phyloP scores from a whole-genome alignment of 2,329 filamentous ascomycete genomes.

The Aspergillus sp. region DNA sequence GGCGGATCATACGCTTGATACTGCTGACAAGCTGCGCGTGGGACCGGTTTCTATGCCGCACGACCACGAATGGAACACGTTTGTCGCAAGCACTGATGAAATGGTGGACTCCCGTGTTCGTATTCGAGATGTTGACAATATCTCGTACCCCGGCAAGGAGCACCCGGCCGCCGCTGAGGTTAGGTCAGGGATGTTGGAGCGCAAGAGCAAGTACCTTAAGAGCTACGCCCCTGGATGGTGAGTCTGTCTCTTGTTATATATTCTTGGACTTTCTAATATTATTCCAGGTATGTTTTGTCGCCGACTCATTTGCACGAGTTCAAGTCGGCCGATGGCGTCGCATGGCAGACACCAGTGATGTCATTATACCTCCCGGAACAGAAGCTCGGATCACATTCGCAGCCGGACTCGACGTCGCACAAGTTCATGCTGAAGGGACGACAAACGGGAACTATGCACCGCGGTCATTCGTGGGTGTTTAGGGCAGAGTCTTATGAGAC shows the following conservation, averaged over 20 bases:
- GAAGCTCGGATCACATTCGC: conserved; percentile 89
- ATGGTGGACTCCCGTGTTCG: conserved; percentile 84
- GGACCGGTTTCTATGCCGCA: conserved; percentile 92
- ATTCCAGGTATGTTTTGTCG: conserved; percentile 82
- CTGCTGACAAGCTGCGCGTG: conserved; percentile 76
- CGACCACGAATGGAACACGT: conserved; percentile 84
- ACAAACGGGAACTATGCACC: conserved; percentile 89
- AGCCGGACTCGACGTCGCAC: conserved; percentile 78
- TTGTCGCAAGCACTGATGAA: conserved; percentile 77
- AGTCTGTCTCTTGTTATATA: conserved; percentile 32
- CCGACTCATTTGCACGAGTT: conserved; percentile 98
- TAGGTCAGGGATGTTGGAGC: conserved; percentile 84
- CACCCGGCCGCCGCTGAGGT: conserved; percentile 83
- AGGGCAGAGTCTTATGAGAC: conserved; percentile 75
- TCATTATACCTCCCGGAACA: conserved; percentile 93
- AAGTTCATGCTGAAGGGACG: conserved; percentile 98
- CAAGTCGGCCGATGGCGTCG: conserved; percentile 91
- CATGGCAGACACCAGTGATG: conserved; percentile 85
- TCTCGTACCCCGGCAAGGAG: conserved; percentile 87
- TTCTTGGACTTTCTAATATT: conserved; percentile 11
- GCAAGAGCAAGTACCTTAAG: conserved; percentile 98
- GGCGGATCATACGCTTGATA: conserved; percentile 74
- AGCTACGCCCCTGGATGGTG: conserved; percentile 95
- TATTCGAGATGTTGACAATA: conserved; percentile 73
- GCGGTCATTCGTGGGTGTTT: conserved; percentile 69